Percentiles rank a stretch among this genome's conserved stretches.
Evolutionary conservation across 2,329 filamentous ascomycete species (phyloP).

Genomic region (Apiospora aurea): DNA sequence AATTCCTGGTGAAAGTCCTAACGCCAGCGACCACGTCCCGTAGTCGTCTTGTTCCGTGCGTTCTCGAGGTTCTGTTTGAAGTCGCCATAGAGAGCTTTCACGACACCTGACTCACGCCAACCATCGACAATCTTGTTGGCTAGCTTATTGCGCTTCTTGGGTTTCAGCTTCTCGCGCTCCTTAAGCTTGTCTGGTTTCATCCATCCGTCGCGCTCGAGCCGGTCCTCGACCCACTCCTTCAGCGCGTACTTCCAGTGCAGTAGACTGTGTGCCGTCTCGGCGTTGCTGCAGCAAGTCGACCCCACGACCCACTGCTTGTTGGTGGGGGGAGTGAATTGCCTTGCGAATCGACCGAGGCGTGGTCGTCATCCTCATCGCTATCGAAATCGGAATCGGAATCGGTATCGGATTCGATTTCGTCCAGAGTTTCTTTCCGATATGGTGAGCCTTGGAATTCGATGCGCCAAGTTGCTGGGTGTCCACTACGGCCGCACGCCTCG

Average conservation of each 20-base stretch:
- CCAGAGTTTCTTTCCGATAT: constrained; percentile 71
- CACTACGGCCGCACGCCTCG: constrained; percentile 73
- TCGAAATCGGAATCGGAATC: constrained; percentile 42
- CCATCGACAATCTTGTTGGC: constrained; percentile 69
- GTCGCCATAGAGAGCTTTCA: constrained; percentile 68
- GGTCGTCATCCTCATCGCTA: constrained; percentile 42
- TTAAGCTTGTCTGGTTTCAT: constrained; percentile 64
- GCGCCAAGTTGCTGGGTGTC: constrained; percentile 71
- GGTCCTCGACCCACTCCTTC: constrained; percentile 73
- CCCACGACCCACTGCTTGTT: constrained; percentile 52
- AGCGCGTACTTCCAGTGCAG: constrained; percentile 79
- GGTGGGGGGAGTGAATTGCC: constrained; percentile 44
- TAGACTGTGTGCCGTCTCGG: constrained; percentile 73
- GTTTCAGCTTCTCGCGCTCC: constrained; percentile 66
- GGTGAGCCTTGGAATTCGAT: constrained; percentile 70
- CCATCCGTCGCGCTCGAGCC: constrained; percentile 65
- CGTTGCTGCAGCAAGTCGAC: constrained; percentile 54
- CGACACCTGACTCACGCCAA: constrained; percentile 67
- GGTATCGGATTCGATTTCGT: constrained; percentile 60
- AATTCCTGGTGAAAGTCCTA: background rate
- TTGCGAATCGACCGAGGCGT: constrained; percentile 48
- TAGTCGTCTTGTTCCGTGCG: constrained; percentile 57
- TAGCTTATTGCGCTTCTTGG: constrained; percentile 63
- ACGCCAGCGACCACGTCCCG: constrained; percentile 33
- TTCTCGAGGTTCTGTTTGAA: constrained; percentile 69